A percentile compares a stretch with the other conserved stretches of the same genome.
Conservation (phyloP, 2,329 filamentous ascomycete species). For the Diaporthe aspalathi region DNA sequence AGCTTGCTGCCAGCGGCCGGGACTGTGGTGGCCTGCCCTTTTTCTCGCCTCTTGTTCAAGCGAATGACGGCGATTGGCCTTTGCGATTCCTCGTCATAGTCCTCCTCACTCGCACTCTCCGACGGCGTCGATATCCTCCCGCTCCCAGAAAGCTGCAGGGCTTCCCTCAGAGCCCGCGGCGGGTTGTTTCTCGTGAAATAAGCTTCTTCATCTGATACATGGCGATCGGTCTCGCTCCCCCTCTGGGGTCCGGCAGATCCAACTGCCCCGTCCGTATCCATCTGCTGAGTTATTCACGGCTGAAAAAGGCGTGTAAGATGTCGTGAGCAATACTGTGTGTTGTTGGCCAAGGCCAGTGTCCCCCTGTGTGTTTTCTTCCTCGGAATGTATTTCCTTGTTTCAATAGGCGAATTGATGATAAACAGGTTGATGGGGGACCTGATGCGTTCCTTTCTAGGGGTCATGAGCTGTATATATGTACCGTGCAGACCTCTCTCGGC, state of each 20-base stretch:
- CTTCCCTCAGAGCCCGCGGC: slow-evolving; percentile 42
- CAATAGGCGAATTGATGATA: background rate
- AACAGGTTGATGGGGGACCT: background rate
- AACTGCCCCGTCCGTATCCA: slow-evolving; percentile 32
- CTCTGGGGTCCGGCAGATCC: slow-evolving; percentile 11
- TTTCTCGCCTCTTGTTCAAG: slow-evolving; percentile 38
- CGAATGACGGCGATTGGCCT: slow-evolving; percentile 43
- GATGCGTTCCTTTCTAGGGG: background rate
- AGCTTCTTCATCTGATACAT: slow-evolving; percentile 2
- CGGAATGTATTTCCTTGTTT: background rate
- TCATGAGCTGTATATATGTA: background rate
- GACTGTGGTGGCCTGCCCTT: slow-evolving; percentile 39
- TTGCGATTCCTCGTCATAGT: slow-evolving; percentile 54
- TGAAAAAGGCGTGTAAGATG: background rate
- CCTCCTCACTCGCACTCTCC: slow-evolving; percentile 59
- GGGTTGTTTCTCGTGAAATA: slow-evolving; percentile 20
- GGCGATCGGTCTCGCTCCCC: background rate
- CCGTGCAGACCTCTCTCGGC: background rate
- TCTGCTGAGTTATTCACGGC: slow-evolving; percentile 22
- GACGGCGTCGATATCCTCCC: slow-evolving; percentile 44
- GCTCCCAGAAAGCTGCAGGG: slow-evolving; percentile 36
- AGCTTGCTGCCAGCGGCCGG: slow-evolving; percentile 41
- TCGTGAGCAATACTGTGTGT: background rate
- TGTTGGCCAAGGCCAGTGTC: background rate
- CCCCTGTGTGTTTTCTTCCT: background rate